Evolutionary conservation across 176 grass and related monocot species (phyloP).

Genomic region (Musa beccarii): DNA sequence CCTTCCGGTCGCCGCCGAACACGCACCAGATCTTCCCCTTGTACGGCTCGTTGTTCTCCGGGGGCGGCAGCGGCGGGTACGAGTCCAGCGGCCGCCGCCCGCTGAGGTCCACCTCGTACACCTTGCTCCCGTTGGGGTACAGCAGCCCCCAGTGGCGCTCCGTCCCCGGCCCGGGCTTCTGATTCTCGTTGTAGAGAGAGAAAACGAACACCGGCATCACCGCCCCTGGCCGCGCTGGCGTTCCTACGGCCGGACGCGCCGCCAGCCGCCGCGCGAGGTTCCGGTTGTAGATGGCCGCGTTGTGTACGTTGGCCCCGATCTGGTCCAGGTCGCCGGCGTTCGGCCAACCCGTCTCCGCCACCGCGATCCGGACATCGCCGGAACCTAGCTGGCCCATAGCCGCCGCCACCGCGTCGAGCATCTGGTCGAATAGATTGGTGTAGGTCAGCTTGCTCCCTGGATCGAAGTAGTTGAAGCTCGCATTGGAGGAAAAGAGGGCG

Average conservation of each 20-base stretch:
- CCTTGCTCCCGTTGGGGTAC: constrained; percentile 44
- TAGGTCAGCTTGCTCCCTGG: constrained; percentile 39
- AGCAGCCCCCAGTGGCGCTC: constrained; percentile 78
- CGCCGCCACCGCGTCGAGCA: constrained; percentile 55
- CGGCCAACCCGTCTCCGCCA: constrained; percentile 87
- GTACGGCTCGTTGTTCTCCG: constrained; percentile 47
- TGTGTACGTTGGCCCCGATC: constrained; percentile 50
- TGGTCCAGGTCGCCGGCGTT: constrained; percentile 67
- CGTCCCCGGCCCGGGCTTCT: constrained; percentile 49
- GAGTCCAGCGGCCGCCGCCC: constrained; percentile 28
- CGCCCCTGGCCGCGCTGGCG: constrained; percentile 39
- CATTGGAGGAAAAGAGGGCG: constrained; percentile 34
- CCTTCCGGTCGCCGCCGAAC: constrained; percentile 23
- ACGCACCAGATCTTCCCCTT: constrained; percentile 74
- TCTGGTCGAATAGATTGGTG: constrained; percentile 85
- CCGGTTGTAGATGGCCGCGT: constrained; percentile 67
- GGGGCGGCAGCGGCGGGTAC: constrained; percentile 44
- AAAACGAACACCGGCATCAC: constrained; percentile 72
- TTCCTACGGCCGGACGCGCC: constrained; percentile 29
- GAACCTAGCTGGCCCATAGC: constrained; percentile 65
- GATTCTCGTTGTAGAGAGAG: constrained; percentile 82
- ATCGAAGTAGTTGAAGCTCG: constrained; percentile 40
- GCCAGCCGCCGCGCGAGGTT: constrained; percentile 49
- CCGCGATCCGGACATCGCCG: constrained; percentile 42
- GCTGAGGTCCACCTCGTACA: constrained; percentile 62